These are phyloP conservation scores for Cardamine chenopodiifolia DNA, from an alignment of 345 rosid genomes.

Conservation along the genomic window DNA sequence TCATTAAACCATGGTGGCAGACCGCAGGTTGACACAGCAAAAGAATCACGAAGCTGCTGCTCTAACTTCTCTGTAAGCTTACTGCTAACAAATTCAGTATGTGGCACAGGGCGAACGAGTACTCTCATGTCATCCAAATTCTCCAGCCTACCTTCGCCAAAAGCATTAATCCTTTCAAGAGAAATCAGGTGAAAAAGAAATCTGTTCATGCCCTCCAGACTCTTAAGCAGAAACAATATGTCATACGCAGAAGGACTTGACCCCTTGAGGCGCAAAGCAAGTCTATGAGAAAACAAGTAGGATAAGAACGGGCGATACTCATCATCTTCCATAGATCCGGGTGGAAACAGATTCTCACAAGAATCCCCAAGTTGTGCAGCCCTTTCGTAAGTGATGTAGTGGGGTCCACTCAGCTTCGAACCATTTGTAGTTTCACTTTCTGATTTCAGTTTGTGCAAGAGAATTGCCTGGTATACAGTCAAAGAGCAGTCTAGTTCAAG, in stretches of 20 bases:
- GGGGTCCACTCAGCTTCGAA: slow-evolving; percentile 59
- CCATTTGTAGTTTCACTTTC: slow-evolving; percentile 53
- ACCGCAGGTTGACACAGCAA: slow-evolving; percentile 68
- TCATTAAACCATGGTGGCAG: slow-evolving; percentile 87
- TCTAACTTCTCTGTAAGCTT: slow-evolving; percentile 92
- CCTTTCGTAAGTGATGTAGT: slow-evolving; percentile 62
- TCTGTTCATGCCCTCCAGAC: slow-evolving; percentile 74
- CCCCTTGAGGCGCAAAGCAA: slow-evolving; percentile 57
- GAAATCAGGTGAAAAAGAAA: slow-evolving; percentile 68
- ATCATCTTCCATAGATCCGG: slow-evolving; percentile 35
- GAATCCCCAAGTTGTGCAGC: slow-evolving; percentile 46
- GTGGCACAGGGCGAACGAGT: slow-evolving; percentile 52
- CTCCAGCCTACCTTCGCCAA: slow-evolving; percentile 64
- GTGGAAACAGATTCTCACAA: slow-evolving; percentile 32
- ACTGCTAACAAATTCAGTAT: slow-evolving; percentile 70
- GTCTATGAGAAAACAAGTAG: slow-evolving; percentile 55
- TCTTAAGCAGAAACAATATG: slow-evolving; percentile 70
- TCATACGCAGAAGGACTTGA: slow-evolving; percentile 66
- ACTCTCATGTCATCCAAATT: slow-evolving; percentile 68
- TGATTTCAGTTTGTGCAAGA: slow-evolving; percentile 64
- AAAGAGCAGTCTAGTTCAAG: slow-evolving; percentile 54
- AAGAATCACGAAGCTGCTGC: slow-evolving; percentile 84
- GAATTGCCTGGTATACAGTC: slow-evolving; percentile 80
- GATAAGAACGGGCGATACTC: slow-evolving; percentile 52
- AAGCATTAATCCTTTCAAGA: slow-evolving; percentile 60